These are phyloP conservation scores for Fagus sylvatica DNA, from an alignment of 306 rosid species.

Conservation along the genomic window DNA sequence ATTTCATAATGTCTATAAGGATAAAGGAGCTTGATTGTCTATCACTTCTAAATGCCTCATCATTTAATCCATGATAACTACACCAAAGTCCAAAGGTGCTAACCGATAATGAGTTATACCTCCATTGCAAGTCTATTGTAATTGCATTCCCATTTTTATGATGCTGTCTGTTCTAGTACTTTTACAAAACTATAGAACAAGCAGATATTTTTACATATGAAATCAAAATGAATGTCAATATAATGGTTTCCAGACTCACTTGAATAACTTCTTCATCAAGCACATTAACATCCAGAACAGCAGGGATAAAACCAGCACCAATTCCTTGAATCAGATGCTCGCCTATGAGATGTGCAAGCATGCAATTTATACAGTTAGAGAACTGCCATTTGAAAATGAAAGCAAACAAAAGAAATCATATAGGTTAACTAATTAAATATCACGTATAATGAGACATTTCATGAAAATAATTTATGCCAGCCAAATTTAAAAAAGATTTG, in stretches of 20 bases:
- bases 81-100: neutral
- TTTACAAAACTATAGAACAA: neutral
- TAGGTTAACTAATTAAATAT: too few species aligned
- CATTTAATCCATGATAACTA: neutral
- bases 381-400: too few species aligned
- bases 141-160: neutral
- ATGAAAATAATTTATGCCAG: too few species aligned
- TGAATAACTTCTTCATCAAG: conserved; percentile 71
- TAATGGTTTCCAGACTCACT: conserved; percentile 31
- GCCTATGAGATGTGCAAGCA: too few species aligned
- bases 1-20: neutral
- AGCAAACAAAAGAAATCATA: too few species aligned
- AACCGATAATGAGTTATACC: neutral
- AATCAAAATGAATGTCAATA: too few species aligned
- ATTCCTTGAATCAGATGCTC: conserved; percentile 67
- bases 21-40: neutral
- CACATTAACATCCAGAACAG: conserved; percentile 51
- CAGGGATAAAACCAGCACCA: conserved; percentile 65
- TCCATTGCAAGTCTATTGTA: neutral
- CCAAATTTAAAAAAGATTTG: conserved; percentile 27
- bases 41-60: neutral
- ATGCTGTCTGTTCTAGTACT: neutral
- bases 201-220: neutral
- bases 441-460: too few species aligned
- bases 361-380: too few species aligned